Base-by-base conservation (phyloP, 352 stramenopile species). In the Globisporangium megalacanthum region DNA sequence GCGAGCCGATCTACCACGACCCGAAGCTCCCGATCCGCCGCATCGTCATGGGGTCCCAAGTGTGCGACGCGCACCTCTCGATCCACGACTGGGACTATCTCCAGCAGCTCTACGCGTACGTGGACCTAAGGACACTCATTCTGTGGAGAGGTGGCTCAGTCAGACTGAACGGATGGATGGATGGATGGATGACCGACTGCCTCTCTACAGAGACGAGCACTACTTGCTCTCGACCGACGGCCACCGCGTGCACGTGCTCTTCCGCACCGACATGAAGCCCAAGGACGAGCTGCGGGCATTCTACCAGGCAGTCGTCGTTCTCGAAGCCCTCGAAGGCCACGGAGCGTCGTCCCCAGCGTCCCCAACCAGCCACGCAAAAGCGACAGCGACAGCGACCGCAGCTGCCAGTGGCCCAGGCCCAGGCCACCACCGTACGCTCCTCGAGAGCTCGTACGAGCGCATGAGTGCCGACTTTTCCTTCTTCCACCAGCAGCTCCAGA, bases 281-380 rank as follows among this genome's bases (percentile, higher is more conserved):
- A 69, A 66, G 45, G 81, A 89, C 54, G 79, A 92, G 56, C 56
- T 92, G n/a, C 79, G 79, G 4, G 81, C 77, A 2, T 92, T 82
- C 52, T 89, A 83, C 61, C 79, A 92, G 54, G 81, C 75, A 13
- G 65, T 88, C 2, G 57, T 87, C 22, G 60, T 88, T 15, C 63
- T 89, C 0, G 53, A 88, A 47, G 65, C 69, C 22, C 66, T 83
- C 41, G 56, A 55, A 2, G 61, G 17, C 4, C 33, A 58, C 54
- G 20, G 58, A 54, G 39, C 51, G 10, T 56, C 64, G 31, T 9
- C 60, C 7, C 46, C 55, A 10, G 45, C 54, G 48, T 66, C 47
- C 7, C 68, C 48, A 50, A 71, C 35, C 46, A 57, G 36, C 49
- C 63, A 49, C 47, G 57, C 53, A 36, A 54, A 19, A 7, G 37